Base-by-base conservation (phyloP, 2,329 filamentous ascomycete genomes). In the Clarireedia monteithiana region DNA sequence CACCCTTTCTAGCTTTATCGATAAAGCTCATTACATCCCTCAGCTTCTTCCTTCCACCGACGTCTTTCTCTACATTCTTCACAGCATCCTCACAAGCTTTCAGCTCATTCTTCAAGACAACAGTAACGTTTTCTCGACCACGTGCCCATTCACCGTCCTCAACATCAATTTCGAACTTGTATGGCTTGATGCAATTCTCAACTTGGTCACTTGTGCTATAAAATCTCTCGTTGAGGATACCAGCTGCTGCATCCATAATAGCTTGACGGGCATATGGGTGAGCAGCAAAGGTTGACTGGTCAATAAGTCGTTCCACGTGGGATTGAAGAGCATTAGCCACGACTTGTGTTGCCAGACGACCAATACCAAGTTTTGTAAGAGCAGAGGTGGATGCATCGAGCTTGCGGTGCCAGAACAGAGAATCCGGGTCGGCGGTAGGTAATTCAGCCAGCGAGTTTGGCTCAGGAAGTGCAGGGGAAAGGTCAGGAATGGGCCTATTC, bases 141-240 rank as follows among this genome's bases (percentile, higher is more conserved):
- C 88, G 83, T 3, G 78, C 71, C 94, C 94, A 99, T 70, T 99
- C 95, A 6, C 84, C 78, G 40, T 91, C 88, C 67, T 96, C 90
- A 46, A 99, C 85, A 65, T 99, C 94, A 57, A 99, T 95, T 60
- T 96, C 91, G 64, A 92, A 97, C 70, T 99, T 99, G 77, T 92
- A 99, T 0, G 95, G 94, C 72, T 99, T 99, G 73, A 99, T 95
- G 69, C 92, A 99, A 69, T 97, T 97, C 71, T 99, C 94, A 1
- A 99, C 89, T 72, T 97, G 94, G 67, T 99, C 95, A 60, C 89
- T 94, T 1, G 95, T 99, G 72, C 92, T 94, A 73, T 96, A 97
- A 61, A 95, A 96, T 14, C 92, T 81, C 66, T 99, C 94, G 62
- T 94, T 94, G 12, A 99, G 75, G 53, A 99, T 97, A 26, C 84